Base-by-base conservation (phyloP, 192 early-diverging fungal species). In the Linnemannia hyalina region DNA sequence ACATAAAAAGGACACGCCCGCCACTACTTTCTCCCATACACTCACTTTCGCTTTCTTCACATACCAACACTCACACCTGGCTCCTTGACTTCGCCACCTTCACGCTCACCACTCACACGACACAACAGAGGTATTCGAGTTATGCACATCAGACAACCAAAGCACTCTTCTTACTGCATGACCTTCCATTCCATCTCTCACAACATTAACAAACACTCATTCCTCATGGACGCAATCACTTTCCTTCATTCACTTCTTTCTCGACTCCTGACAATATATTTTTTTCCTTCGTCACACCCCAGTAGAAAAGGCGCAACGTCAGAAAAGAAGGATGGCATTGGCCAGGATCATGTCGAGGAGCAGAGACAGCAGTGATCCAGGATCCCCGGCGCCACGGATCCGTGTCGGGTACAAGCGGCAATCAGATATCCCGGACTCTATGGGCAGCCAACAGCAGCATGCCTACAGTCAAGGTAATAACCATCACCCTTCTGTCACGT, bases 341-440 rank as follows among this genome's bases (percentile, higher is more conserved):
- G 40, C 29, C 26, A 46, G 71, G 13, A 73, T 73, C 71, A 46
- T 46, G 44, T 29, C 41, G 6, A 52, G 73, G 8, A 41, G 32
- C 32, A 44, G 73, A 49, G 73, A 74, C 6, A 49, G 68, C 38
- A 77, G 76, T 22, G 76, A 77, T 26, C 29, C 38, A 32, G 76
- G 76, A 32, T 70, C 76, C 15, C 76, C 76, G 0, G 76, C 76
- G 22, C 76, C 76, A 44, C 65, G 76, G 29, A 77, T 77, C 29
- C 38, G 76, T 10, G 76, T 77, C 2, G 76, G 76, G 5, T 77
- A 52, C 46, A 77, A 40, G 57, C 76, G 47, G 9, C 35, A 41
- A 10, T 38, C 40, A 18, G 54, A 76, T 65, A 26, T 65, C 29
- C 60, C 9, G 3, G 60, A 60, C 35, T 13, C 35, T 6, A 35